Evolutionary conservation across 805 yeast genomes (phyloP).

Genomic region (Hyphopichia homilentoma): DNA sequence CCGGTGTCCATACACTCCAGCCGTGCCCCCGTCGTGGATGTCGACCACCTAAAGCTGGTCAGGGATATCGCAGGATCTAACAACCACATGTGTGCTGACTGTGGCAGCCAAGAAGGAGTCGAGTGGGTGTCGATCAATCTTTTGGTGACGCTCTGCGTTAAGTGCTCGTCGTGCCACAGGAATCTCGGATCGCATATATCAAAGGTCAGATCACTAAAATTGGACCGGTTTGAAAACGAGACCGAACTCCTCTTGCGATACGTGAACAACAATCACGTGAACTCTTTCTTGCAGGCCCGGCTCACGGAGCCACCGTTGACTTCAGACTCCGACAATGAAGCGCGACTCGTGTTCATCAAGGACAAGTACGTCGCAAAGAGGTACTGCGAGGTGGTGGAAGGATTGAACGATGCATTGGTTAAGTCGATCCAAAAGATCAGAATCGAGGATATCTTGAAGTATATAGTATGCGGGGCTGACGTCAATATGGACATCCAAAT

Average conservation of each 20-base stretch:
- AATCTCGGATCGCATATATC: slow-evolving; percentile 80
- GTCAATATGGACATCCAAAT: slow-evolving; percentile 38
- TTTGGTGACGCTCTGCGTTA: slow-evolving; percentile 70
- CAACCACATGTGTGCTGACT: slow-evolving; percentile 74
- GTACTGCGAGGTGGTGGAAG: slow-evolving; percentile 30
- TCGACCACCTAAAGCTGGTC: slow-evolving; percentile 34
- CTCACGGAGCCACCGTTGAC: slow-evolving; percentile 4
- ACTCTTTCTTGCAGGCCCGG: slow-evolving; percentile 55
- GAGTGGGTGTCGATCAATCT: slow-evolving; percentile 87
- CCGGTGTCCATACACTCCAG: slow-evolving; percentile 32
- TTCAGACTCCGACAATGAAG: slow-evolving; percentile 28
- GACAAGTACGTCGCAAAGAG: slow-evolving; percentile 59
- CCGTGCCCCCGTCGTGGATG: slow-evolving; percentile 14
- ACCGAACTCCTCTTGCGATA: slow-evolving; percentile 47
- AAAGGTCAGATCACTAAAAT: slow-evolving; percentile 71
- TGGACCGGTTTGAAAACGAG: slow-evolving; percentile 68
- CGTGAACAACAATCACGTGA: slow-evolving; percentile 53
- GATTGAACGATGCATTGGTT: slow-evolving; percentile 38
- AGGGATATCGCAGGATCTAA: slow-evolving; percentile 42
- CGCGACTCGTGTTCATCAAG: slow-evolving; percentile 56
- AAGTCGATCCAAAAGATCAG: slow-evolving; percentile 51
- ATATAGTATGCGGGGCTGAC: slow-evolving; percentile 48
- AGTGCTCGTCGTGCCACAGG: slow-evolving; percentile 87
- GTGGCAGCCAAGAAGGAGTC: slow-evolving; percentile 59
- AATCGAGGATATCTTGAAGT: slow-evolving; percentile 38